Conservation (phyloP, 495 filamentous ascomycete genomes). For the Gamarada debralockiae region DNA sequence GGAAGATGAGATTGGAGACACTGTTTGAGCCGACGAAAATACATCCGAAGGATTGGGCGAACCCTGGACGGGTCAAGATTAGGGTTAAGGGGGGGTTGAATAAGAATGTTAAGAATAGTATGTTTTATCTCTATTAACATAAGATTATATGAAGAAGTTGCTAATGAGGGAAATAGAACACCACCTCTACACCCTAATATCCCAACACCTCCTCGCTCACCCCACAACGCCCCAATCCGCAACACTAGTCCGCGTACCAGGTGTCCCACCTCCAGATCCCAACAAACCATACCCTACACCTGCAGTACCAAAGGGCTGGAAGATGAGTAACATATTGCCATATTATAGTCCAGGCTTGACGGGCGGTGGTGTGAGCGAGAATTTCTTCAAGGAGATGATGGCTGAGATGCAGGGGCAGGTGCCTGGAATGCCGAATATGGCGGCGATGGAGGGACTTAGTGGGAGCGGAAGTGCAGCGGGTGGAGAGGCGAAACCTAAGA, state of each 20-base stretch:
- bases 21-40: conserved; percentile 88
- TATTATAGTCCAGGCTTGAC: conserved; percentile 84
- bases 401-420: conserved; percentile 65
- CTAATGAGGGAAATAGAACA: conserved; percentile 51
- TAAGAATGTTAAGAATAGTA: conserved; percentile 71
- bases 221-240: conserved; percentile 67
- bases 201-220: conserved; percentile 67
- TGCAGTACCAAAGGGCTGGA: conserved; percentile 86
- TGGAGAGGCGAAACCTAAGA: conserved; percentile 36
- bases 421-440: conserved; percentile 35
- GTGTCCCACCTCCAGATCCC: conserved; percentile 39
- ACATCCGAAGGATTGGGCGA: conserved; percentile 96
- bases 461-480: no score
- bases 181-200: conserved; percentile 77
- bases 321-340: conserved; percentile 78
- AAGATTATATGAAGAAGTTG: background rate
- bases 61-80: conserved; percentile 86
- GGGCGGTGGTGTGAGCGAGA: conserved; percentile 92
- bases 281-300: conserved; percentile 64
- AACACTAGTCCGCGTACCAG: conserved; percentile 19
- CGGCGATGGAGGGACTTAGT: conserved; percentile 2
- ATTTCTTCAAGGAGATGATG: conserved; percentile 98
- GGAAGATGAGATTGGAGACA: conserved; percentile 63
- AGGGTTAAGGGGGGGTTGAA: conserved; percentile 58
- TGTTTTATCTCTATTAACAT: background rate